A percentile compares a stretch with the other conserved stretches of the same genome.
Evolutionary conservation across 139 green algal genomes (phyloP).

Genomic region (Ostreobium quekettii): DNA sequence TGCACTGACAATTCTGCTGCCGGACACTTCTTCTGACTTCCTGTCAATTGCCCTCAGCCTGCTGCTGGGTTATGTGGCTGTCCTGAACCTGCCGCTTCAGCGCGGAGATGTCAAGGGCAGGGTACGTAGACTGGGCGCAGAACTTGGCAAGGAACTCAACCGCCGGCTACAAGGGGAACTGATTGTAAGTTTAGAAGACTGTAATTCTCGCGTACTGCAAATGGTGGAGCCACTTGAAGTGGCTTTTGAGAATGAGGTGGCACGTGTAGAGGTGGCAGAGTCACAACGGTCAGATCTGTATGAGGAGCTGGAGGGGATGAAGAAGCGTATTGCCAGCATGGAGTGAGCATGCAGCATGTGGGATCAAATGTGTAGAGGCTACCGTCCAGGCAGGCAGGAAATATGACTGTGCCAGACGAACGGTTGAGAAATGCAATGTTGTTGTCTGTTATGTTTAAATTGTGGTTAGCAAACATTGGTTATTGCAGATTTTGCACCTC

Average conservation of each 20-base stretch:
- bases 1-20: slow-evolving; percentile 11
- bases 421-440: too few species aligned
- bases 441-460: too few species aligned
- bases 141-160: background rate
- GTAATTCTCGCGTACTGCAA: background rate
- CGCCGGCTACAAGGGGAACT: background rate
- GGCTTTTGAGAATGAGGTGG: slow-evolving; percentile 3
- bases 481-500: too few species aligned
- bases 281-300: background rate
- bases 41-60: slow-evolving; percentile 10
- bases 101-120: slow-evolving; percentile 14
- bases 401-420: too few species aligned
- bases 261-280: background rate
- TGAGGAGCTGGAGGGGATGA: background rate
- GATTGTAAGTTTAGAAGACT: background rate
- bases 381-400: too few species aligned
- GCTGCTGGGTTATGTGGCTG: slow-evolving; percentile 13
- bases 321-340: background rate
- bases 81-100: slow-evolving; percentile 14
- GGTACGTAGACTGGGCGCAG: slow-evolving; percentile 2
- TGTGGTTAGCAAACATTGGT: too few species aligned
- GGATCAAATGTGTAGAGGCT: too few species aligned
- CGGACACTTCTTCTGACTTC: slow-evolving; percentile 6
- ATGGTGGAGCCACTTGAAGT: slow-evolving; percentile 10
- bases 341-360: too few species aligned